A percentile compares a stretch with the other conserved stretches of the same genome.
Evolutionary conservation across 1,284 basidiomycete species (phyloP).

Genomic region (Microbotryum intermedium): DNA sequence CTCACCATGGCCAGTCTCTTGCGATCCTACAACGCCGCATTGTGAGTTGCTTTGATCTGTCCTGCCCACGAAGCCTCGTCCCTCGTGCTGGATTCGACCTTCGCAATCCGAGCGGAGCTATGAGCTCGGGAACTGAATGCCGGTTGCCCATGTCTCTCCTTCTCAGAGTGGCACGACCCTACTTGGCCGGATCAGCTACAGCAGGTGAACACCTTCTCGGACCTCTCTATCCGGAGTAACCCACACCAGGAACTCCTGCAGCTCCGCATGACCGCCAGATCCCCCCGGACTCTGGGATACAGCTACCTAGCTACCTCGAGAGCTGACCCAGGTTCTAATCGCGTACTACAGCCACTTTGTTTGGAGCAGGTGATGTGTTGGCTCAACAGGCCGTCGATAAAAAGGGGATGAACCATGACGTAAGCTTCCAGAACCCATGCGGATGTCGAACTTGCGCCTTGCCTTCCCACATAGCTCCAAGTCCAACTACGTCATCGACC

Average conservation of each 20-base stretch:
- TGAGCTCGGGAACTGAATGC: not conserved
- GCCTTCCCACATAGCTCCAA: no score
- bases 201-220: conserved; percentile 7
- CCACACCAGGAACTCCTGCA: no score
- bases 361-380: conserved; percentile 61
- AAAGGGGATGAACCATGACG: conserved; percentile 58
- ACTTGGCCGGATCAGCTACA: conserved; percentile 14
- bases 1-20: conserved; percentile 15
- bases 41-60: conserved; percentile 2
- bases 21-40: conserved; percentile 24
- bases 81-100: not conserved
- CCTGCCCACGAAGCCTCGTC: not conserved
- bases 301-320: no score
- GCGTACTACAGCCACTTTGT: conserved; percentile 20
- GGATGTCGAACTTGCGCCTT: no score
- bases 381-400: conserved; percentile 72
- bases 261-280: no score
- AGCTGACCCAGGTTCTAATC: no score
- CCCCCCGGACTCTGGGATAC: not conserved
- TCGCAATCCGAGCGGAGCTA: not conserved
- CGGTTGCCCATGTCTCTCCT: not conserved
- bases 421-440: conserved; percentile 42
- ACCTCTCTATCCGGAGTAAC: not conserved
- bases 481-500: not conserved
- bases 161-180: conserved; percentile 17